phyloP scores from a whole-genome alignment of 805 yeast species.

The Hanseniaspora occidentalis region DNA sequence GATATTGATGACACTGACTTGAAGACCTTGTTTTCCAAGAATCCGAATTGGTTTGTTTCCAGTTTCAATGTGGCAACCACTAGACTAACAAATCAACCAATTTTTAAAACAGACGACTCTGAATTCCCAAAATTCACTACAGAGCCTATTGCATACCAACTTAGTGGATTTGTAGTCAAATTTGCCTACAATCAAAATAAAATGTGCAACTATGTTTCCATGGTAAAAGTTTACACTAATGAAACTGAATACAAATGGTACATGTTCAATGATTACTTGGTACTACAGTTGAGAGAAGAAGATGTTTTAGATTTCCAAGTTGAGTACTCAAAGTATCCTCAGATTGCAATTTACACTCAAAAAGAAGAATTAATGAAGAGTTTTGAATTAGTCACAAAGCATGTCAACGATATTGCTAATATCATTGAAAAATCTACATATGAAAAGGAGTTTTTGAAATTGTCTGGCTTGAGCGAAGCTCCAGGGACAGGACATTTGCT shows the following conservation, averaged over 20 bases:
- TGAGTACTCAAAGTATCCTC: slow-evolving; percentile 79
- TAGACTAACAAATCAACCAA: slow-evolving; percentile 4
- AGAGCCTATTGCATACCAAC: slow-evolving; percentile 38
- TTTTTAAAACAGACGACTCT: slow-evolving; percentile 2
- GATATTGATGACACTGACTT: slow-evolving; percentile 4
- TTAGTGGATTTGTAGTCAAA: slow-evolving; percentile 61
- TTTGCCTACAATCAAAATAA: slow-evolving; percentile 44
- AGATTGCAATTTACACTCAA: slow-evolving; percentile 52
- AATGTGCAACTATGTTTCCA: slow-evolving; percentile 48
- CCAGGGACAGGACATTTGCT: slow-evolving; percentile 66
- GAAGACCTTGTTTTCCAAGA: slow-evolving; percentile 3
- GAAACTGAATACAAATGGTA: slow-evolving; percentile 43
- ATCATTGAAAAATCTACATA: background rate
- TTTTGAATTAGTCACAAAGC: slow-evolving; percentile 38
- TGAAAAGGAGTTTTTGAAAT: slow-evolving; percentile 48
- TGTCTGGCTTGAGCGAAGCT: slow-evolving; percentile 48
- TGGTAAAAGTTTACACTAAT: slow-evolving; percentile 30
- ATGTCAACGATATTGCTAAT: slow-evolving; percentile 35
- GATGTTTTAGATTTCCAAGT: slow-evolving; percentile 62
- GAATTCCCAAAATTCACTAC: slow-evolving; percentile 7
- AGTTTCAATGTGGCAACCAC: slow-evolving; percentile 3
- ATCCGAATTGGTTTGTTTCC: slow-evolving; percentile 4
- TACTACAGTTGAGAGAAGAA: slow-evolving; percentile 54
- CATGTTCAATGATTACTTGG: slow-evolving; percentile 85
- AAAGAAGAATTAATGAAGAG: slow-evolving; percentile 28